Conservation (phyloP, 306 rosid species). For the Prunus fruticosa region DNA sequence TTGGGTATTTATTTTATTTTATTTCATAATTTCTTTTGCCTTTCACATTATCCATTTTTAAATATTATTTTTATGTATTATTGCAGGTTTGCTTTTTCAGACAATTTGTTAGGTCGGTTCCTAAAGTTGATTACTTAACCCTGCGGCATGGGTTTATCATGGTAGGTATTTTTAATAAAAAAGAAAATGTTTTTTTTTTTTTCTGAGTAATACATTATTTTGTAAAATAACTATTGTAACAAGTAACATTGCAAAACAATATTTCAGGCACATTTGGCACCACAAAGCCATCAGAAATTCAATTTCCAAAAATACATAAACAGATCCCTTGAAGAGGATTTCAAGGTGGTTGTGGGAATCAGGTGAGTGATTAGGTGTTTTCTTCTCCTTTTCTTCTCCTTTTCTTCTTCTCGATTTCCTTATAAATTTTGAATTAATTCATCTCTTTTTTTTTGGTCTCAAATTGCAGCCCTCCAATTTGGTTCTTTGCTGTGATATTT, state of each 20-base stretch:
- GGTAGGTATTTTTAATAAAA: constrained; percentile 33
- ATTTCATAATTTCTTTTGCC: not conserved
- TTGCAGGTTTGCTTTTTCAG: constrained; percentile 72
- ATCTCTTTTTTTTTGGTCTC: not conserved
- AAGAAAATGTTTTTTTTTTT: too few species aligned
- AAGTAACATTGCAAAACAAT: not conserved
- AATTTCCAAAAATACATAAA: constrained; percentile 77
- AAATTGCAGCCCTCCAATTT: constrained; percentile 63
- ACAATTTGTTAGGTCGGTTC: constrained; percentile 90
- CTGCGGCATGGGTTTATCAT: constrained; percentile 83
- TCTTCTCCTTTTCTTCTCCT: not conserved
- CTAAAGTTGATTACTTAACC: constrained; percentile 87
- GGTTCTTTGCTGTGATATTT: constrained; percentile 74
- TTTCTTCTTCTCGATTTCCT: too few species aligned
- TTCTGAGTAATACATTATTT: not conserved
- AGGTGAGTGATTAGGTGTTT: constrained; percentile 37
- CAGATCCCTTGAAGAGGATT: constrained; percentile 83
- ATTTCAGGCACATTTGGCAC: constrained; percentile 91
- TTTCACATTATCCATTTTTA: not conserved
- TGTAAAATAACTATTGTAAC: not conserved
- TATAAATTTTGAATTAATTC: not conserved
- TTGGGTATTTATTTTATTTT: not conserved
- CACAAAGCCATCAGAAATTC: constrained; percentile 66
- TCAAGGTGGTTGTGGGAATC: constrained; percentile 85
- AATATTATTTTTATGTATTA: not conserved